Conservation (phyloP, 2,329 filamentous ascomycete genomes). For the Tolypocladium cylindrosporum region DNA sequence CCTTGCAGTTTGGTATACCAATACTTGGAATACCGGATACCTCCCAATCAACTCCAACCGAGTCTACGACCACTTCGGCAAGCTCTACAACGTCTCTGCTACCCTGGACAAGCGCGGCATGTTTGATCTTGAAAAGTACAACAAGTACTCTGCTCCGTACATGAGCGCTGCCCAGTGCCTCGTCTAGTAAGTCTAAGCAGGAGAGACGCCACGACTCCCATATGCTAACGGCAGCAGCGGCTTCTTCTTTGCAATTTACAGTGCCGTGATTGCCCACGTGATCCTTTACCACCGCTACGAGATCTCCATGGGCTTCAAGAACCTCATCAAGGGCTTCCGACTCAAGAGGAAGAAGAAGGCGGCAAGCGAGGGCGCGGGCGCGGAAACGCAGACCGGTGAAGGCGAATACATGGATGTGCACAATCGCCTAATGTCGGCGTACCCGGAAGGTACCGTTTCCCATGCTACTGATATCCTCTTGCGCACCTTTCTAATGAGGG, state of each 20-base stretch:
- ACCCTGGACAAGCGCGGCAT: constrained; percentile 22
- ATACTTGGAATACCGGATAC: constrained; percentile 24
- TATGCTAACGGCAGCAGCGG: constrained; percentile 6
- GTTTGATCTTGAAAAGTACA: constrained; percentile 27
- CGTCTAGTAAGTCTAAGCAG: constrained; percentile 13
- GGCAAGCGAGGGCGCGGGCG: neutral
- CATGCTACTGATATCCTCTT: neutral
- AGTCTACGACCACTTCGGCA: constrained; percentile 27
- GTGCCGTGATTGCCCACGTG: constrained; percentile 27
- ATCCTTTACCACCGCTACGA: constrained; percentile 28
- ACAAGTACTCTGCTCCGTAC: constrained; percentile 30
- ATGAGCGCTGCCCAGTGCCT: constrained; percentile 24
- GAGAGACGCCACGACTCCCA: neutral
- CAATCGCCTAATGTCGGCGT: constrained; percentile 35
- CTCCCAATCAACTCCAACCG: constrained; percentile 30
- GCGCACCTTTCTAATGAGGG: too few species aligned
- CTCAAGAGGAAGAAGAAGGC: constrained; percentile 14
- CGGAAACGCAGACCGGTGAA: constrained; percentile 1
- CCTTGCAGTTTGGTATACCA: constrained; percentile 20
- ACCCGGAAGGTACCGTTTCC: constrained; percentile 22
- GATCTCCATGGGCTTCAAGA: constrained; percentile 24
- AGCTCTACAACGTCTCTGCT: constrained; percentile 24
- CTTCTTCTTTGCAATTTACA: constrained; percentile 32
- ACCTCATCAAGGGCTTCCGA: constrained; percentile 16
- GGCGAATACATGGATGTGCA: constrained; percentile 26